phyloP scores from a whole-genome alignment of 1,284 basidiomycete genomes.

The Takashimella tepidaria region DNA sequence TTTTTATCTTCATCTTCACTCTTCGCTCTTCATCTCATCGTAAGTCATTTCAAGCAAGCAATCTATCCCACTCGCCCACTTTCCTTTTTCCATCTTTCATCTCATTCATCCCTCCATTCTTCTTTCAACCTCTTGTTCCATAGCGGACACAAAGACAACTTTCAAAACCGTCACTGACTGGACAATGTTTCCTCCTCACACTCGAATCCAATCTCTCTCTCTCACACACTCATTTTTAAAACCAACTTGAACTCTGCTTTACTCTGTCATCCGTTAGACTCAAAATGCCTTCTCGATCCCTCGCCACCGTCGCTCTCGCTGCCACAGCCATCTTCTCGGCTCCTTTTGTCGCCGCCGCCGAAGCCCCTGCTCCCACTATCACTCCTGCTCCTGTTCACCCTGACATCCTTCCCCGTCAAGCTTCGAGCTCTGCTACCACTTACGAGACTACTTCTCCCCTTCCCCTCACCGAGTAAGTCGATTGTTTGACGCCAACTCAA shows the following conservation, averaged over 20 bases:
- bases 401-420: not conserved
- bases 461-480: constrained; percentile 12
- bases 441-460: constrained; percentile 9
- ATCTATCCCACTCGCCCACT: not conserved
- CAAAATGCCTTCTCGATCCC: not conserved
- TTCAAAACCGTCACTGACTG: too few relatives aligned
- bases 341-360: not conserved
- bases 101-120: too few relatives aligned
- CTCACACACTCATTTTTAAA: too few relatives aligned
- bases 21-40: not conserved
- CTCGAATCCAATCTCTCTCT: too few relatives aligned
- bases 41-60: too few relatives aligned
- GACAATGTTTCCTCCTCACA: too few relatives aligned
- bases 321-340: not conserved
- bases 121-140: too few relatives aligned
- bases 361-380: not conserved
- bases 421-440: not conserved
- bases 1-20: not conserved
- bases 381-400: not conserved
- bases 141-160: too few relatives aligned
- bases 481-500: not conserved
- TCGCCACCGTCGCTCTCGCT: not conserved
- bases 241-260: too few relatives aligned
- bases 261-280: too few relatives aligned
- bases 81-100: not conserved